Conservation (phyloP, 345 rosid species). For the Psidium guajava region DNA sequence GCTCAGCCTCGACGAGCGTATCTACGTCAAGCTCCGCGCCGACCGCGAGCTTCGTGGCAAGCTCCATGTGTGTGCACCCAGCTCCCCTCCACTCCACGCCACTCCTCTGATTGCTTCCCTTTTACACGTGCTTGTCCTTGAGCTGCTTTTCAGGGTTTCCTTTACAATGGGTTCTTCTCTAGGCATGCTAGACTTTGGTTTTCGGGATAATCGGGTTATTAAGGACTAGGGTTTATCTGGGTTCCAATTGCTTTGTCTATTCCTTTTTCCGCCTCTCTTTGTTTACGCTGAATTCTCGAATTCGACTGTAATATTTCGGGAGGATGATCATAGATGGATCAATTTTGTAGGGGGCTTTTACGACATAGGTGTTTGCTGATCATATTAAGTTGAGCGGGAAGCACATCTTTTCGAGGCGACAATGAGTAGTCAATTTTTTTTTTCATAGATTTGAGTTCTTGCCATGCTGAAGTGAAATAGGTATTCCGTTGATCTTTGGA, state of each 20-base stretch:
- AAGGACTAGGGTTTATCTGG: neutral
- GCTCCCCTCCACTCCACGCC: neutral
- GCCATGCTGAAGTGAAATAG: neutral
- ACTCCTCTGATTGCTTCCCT: neutral
- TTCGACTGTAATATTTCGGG: neutral
- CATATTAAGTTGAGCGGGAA: neutral
- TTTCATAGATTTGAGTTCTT: neutral
- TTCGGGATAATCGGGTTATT: neutral
- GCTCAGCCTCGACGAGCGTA: conserved; percentile 96
- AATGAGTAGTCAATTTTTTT: neutral
- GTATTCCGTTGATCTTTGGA: neutral
- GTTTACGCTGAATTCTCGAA: neutral
- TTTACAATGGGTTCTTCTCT: neutral
- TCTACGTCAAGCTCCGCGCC: conserved; percentile 97
- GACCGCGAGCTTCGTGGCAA: conserved; percentile 99
- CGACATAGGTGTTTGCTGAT: neutral
- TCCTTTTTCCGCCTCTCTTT: neutral
- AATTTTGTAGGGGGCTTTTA: neutral
- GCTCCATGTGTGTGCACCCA: conserved; percentile 48
- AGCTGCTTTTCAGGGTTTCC: neutral
- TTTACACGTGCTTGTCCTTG: neutral
- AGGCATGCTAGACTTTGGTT: neutral
- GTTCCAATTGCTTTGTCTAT: neutral
- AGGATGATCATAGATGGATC: neutral
- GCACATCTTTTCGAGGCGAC: neutral